A percentile compares a stretch with the other conserved stretches of the same genome.
Evolutionary conservation across 2,329 filamentous ascomycete genomes (phyloP).

Genomic region (Biscogniauxia mediterranea): DNA sequence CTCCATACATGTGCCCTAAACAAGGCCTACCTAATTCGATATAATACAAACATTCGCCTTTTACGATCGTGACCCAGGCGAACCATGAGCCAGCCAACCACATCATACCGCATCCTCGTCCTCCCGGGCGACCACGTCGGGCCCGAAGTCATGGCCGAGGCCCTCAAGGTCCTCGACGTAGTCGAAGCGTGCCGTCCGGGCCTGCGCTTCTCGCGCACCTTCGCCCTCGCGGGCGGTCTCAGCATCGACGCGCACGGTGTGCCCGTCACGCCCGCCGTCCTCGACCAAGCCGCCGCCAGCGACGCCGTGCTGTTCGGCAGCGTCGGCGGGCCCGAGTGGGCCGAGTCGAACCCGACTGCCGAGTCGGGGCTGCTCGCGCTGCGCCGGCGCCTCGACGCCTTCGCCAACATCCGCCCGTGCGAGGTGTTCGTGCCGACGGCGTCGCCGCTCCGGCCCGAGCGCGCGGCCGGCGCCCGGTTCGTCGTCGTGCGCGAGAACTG

Average conservation of each 20-base stretch:
- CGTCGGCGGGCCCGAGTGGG: conserved; percentile 49
- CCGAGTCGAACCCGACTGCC: conserved; percentile 38
- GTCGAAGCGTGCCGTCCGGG: conserved; percentile 33
- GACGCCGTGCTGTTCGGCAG: conserved; percentile 48
- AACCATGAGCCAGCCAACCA: not conserved
- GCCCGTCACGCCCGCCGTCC: conserved; percentile 42
- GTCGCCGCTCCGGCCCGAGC: conserved; percentile 25
- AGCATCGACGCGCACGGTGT: conserved; percentile 45
- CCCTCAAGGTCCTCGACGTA: conserved; percentile 45
- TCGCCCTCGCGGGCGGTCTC: conserved; percentile 32
- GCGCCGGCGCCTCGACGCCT: conserved; percentile 42
- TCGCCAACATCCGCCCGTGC: conserved; percentile 51
- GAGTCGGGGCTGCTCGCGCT: conserved; percentile 44
- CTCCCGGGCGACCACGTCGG: conserved; percentile 47
- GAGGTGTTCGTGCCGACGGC: conserved; percentile 40
- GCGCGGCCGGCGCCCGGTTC: conserved; percentile 46
- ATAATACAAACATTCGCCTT: too few relatives aligned
- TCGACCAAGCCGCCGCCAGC: conserved; percentile 38
- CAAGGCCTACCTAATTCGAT: too few relatives aligned
- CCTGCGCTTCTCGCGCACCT: conserved; percentile 29
- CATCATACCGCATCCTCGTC: conserved; percentile 34
- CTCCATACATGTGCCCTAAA: too few relatives aligned
- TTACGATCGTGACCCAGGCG: too few relatives aligned
- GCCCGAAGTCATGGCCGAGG: conserved; percentile 46
- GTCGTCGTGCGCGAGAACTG: conserved; percentile 51